Base-by-base conservation (phyloP, 768 basidiomycete genomes). In the Boletus bicolor region DNA sequence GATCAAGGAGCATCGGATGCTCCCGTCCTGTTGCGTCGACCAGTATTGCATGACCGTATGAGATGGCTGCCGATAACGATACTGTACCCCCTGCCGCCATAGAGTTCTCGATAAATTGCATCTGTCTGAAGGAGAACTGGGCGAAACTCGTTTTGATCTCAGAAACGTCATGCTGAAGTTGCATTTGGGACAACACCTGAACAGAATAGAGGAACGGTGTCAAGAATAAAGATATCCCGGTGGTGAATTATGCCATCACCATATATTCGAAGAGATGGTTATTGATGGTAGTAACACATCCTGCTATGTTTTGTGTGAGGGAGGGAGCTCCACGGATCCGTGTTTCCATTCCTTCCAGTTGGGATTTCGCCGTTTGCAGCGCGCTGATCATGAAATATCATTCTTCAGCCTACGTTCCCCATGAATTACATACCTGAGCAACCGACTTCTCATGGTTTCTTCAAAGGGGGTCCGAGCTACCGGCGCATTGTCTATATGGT, bases 11-110 rank as follows among this genome's bases (percentile, higher is more conserved):
- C 34, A 58, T 15, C 3, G 35, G 2, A 21, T 47, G 45, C 12
- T 58, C 54, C 9, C 45, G 37, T 12, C 54, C 54, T 9, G 54
- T 47, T 21, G 49, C 49, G 26, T 56, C 54, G 9, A 56, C 30
- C 5, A 58, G 34, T 17, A 38, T 37, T 5, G 10, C 54, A 46
- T 55, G 11, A 3, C 39, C 54, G 5, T 39, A 15, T 5, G 53
- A 49, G 8, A 58, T 10, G 24, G 21, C 2, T 24, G 35, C 12
- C 1, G 54, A 38, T 8, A 50, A 24, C 19, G 14, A 48, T 21
- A 9, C 26, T 6, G 45, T 9, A 2, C 41, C 26, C 8, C 21
- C 30, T 10, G 34, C 21, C n/a, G 19, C n/a, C 42, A 44, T 6
- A 2, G 15, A 19, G 28, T 9, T 37, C 36, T 48, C 51, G 8